Conservation (phyloP, 768 basidiomycete genomes). For the Coprinopsis sp. region DNA sequence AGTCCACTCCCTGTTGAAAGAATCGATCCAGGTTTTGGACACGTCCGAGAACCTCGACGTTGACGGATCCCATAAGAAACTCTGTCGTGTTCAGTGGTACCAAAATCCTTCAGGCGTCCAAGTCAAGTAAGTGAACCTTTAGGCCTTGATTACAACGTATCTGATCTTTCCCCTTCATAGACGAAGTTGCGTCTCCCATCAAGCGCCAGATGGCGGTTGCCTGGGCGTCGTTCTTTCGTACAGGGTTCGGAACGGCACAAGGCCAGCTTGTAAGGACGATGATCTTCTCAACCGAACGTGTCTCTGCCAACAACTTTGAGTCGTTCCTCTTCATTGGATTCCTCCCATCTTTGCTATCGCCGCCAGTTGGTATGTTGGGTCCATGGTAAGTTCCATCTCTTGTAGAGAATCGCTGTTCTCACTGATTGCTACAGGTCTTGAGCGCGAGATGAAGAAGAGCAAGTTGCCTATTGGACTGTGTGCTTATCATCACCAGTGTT, state of each 20-base stretch:
- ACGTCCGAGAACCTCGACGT: conserved; percentile 72
- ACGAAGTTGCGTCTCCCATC: conserved; percentile 38
- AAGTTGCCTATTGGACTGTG: conserved; percentile 93
- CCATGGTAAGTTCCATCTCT: conserved; percentile 70
- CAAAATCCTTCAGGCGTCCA: conserved; percentile 86
- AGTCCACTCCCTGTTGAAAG: conserved; percentile 97
- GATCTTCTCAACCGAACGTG: conserved; percentile 97
- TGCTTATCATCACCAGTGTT: conserved; percentile 94
- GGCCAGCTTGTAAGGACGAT: conserved; percentile 97
- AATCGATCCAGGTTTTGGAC: conserved; percentile 85
- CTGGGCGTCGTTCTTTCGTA: conserved; percentile 89
- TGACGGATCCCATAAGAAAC: conserved; percentile 82
- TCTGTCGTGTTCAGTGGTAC: conserved; percentile 92
- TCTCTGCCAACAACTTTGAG: conserved; percentile 94
- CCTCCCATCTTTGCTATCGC: conserved; percentile 97
- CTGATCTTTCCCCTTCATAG: conserved; percentile 16
- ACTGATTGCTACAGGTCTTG: conserved; percentile 58
- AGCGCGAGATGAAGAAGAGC: conserved; percentile 88
- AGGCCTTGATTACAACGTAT: not conserved
- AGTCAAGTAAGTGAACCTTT: conserved; percentile 34
- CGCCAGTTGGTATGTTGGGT: conserved; percentile 99
- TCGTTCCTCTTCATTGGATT: conserved; percentile 98
- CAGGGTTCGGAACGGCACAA: conserved; percentile 96
- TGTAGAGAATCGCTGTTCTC: too few species aligned
- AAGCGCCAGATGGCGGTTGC: conserved; percentile 87